Base-by-base conservation (phyloP, 1,284 basidiomycete species). In the Ustilago loliicola region DNA sequence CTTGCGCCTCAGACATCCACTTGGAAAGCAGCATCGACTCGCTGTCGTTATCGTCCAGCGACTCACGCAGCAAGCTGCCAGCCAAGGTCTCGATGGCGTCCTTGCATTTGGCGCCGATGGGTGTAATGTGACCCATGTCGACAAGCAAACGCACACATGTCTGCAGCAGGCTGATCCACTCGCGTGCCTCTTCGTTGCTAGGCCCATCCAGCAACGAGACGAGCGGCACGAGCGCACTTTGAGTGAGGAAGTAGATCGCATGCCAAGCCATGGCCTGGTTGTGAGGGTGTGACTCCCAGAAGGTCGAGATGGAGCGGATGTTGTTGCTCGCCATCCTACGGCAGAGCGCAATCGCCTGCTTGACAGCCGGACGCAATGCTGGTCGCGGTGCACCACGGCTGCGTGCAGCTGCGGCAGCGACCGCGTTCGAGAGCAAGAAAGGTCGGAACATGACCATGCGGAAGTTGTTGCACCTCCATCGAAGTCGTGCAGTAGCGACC, bases 381-480 rank as follows among this genome's bases (percentile, higher is more conserved):
- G 76, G 76, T 25, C 76, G 57, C 15, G 61, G 36, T n/a, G 62
- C 57, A 9, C 76, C 76, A 13, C 68, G 61, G 42, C 57, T 61
- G 25, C 76, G 61, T 11, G 76, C 76, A 29, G 72, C 61, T 17
- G 76, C 72, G 19, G 76, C 76, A 17, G 71, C 65, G 7, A 78
- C 71, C 2, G 76, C 72, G 27, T 66, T 71, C 9, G 76, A 78
- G 15, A 78, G 76, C 59, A 78, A 47, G 62, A 78, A 78, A 25
- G 76, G 76, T 34, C 76, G 64, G 68, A 78, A 78, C 68, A 74
- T 78, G 62, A 78, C 70, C 76, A 78, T 78, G 52, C 76, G 71
- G 48, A 78, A 73, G 68, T 78, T 78, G 65, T 74, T 74, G 72
- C 71, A 74, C 47, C 72, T 66, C 76, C 76, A 78, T 40, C 76